Base-by-base conservation (phyloP, 2,329 filamentous ascomycete genomes). In the Ascosphaera aggregata region DNA sequence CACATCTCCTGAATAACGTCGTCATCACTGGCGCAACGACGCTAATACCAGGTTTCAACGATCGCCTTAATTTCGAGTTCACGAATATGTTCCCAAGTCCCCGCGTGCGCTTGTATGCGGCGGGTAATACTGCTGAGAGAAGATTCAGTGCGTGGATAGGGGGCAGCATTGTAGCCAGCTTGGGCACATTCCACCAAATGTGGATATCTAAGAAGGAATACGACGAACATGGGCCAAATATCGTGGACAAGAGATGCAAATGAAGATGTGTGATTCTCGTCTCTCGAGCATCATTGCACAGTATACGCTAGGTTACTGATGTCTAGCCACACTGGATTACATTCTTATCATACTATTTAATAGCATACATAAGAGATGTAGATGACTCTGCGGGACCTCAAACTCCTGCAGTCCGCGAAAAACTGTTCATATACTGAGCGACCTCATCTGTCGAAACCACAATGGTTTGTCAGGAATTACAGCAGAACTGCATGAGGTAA, bases 131-230 rank as follows among this genome's bases (percentile, higher is more conserved):
- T 1, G 80, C 77, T 30, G 91, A 98, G 66, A 66, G 91, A 40
- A 78, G 84, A 46, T 95, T 92, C 57, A 85, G 81, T 17, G 76
- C 80, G 38, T 98, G 89, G 86, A 84, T 98, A 47, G 89, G 91
- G 36, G 89, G 89, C 36, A 94, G 84, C 59, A 94, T 98, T 49
- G 64, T 98, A 47, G 85, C 81, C 4, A 94, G 85, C 58, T 59
- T 98, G 60, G 91, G 91, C 8, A 93, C 85, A 11, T 98, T 98
- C 61, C 89, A 98, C 62, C 89, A 98, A 64, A 86, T 98, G 79
- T 98, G 89, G 89, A 91, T 98, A 49, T 86, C 78, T 18, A 81
- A 75, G 58, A 92, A 93, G 65, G 89, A 98, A 63, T 95, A 94
- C 51, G 84, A 94, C 46, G 91, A 98, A 65, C 85, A 93, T 56